These are phyloP conservation scores for Patellifolia procumbens DNA, from an alignment of 179 eudicot genomes.

Conservation along the genomic window DNA sequence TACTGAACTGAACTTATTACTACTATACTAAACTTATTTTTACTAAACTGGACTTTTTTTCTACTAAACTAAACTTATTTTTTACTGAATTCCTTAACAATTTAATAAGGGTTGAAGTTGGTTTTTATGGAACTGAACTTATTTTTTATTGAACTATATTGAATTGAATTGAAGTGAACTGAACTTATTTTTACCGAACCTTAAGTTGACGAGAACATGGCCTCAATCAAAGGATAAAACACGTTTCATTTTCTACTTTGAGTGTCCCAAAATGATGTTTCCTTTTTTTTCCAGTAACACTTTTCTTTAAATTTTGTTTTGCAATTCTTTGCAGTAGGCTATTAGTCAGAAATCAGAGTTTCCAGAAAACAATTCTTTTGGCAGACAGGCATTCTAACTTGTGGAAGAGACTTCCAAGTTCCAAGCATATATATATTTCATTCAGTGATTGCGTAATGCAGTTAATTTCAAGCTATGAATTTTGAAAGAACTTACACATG, in stretches of 20 bases:
- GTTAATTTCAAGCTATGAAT: not conserved
- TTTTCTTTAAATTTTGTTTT: not conserved
- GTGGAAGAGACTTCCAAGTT: not conserved
- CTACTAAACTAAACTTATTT: no score
- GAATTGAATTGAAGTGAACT: no score
- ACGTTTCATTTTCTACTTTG: not conserved
- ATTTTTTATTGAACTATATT: no score
- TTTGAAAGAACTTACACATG: conserved; percentile 52
- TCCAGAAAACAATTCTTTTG: not conserved
- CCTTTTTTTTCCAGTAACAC: not conserved
- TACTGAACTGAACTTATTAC: no score
- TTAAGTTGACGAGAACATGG: no score
- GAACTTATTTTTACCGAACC: no score
- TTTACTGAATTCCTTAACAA: no score
- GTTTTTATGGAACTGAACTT: no score
- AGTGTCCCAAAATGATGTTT: not conserved
- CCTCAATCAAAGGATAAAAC: not conserved
- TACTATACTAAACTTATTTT: no score
- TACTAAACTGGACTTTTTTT: no score
- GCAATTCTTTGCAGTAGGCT: not conserved
- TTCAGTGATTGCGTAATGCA: not conserved
- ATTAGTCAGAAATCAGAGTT: not conserved
- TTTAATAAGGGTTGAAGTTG: no score
- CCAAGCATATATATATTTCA: not conserved
- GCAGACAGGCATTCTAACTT: not conserved